Evolutionary conservation across 768 basidiomycete species (phyloP).

Genomic region (Suillus decipiens): DNA sequence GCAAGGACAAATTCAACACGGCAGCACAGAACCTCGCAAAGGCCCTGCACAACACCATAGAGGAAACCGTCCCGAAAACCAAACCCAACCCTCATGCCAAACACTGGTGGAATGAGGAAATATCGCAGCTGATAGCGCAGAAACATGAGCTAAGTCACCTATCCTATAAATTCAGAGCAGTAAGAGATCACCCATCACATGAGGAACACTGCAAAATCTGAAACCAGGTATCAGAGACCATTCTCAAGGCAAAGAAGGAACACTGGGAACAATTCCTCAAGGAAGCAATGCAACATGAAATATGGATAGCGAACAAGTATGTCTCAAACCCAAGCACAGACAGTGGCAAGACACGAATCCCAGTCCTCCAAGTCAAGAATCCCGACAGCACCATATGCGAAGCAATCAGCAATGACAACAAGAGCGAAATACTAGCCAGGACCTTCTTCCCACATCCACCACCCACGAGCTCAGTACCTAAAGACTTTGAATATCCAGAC

Average conservation of each 20-base stretch:
- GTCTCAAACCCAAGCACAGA: constrained; percentile 1
- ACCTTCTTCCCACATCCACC: constrained; percentile 28
- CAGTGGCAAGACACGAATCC: constrained; percentile 11
- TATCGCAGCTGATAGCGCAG: neutral
- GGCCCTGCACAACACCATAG: constrained; percentile 2
- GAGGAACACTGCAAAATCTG: constrained; percentile 4
- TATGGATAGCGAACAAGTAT: constrained; percentile 24
- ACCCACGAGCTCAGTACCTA: too few relatives aligned
- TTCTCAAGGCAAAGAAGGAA: constrained; percentile 19
- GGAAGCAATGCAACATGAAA: constrained; percentile 8
- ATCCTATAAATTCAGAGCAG: constrained; percentile 9
- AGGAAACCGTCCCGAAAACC: constrained; percentile 6
- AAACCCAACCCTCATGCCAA: constrained; percentile 12
- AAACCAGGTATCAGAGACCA: constrained; percentile 5
- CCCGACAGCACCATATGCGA: constrained; percentile 1
- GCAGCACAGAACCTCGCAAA: neutral
- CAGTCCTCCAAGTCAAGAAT: constrained; percentile 5
- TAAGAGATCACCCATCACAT: constrained; percentile 15
- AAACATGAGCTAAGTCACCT: neutral
- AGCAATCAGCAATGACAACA: constrained; percentile 19
- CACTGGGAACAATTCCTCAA: constrained; percentile 31
- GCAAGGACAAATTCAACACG: neutral
- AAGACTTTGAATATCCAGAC: constrained; percentile 1
- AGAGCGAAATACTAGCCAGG: constrained; percentile 18
- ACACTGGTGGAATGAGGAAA: constrained; percentile 2